Conservation (phyloP, 192 early-diverging fungal species). For the Linnemannia hyalina region DNA sequence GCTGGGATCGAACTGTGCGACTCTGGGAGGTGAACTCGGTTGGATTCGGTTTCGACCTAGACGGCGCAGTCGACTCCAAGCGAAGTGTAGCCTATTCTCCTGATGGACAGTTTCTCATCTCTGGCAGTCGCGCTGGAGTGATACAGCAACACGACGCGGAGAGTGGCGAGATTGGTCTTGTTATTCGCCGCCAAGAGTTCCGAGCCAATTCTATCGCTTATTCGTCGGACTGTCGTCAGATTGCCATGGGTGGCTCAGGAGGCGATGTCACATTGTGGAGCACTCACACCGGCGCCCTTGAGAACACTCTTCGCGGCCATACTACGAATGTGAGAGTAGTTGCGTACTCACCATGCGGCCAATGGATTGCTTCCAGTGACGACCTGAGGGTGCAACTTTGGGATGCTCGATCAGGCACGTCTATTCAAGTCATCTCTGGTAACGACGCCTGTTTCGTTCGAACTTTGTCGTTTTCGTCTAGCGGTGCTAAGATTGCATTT, state of each 20-base stretch:
- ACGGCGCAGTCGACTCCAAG: too few species aligned
- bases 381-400: not conserved
- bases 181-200: too few species aligned
- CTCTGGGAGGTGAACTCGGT: too few species aligned
- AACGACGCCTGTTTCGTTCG: too few species aligned
- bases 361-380: not conserved
- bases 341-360: not conserved
- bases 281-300: not conserved
- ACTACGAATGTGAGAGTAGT: not conserved
- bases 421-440: not conserved
- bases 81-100: too few species aligned
- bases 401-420: not conserved
- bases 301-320: not conserved
- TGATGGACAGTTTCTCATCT: too few species aligned
- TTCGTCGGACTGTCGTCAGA: not conserved
- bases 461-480: not conserved
- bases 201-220: not conserved
- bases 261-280: not conserved
- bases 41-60: too few species aligned
- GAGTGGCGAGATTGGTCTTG: too few species aligned
- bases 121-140: too few species aligned
- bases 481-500: not conserved
- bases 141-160: too few species aligned
- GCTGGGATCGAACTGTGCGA: too few species aligned
- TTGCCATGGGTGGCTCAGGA: not conserved